Evolutionary conservation across 1,284 basidiomycete genomes (phyloP).

Genomic region (Ustilago esculenta): DNA sequence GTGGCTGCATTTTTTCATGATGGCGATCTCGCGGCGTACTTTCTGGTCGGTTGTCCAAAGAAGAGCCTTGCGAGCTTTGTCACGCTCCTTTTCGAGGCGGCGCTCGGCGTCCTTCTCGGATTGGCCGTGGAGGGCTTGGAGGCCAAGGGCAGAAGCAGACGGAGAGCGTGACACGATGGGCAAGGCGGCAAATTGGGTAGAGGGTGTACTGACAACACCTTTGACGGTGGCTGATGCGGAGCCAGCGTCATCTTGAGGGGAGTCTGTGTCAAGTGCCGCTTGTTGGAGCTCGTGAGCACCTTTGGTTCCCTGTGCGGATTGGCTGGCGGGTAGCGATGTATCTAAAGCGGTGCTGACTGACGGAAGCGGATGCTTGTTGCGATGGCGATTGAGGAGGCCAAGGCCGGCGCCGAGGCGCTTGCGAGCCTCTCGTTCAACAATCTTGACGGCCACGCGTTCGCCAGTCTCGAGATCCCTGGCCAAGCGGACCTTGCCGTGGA

Average conservation of each 20-base stretch:
- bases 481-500: constrained; percentile 63
- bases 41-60: constrained; percentile 65
- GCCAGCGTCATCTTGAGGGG: constrained; percentile 20
- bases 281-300: background rate
- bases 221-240: constrained; percentile 27
- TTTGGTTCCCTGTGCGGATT: background rate
- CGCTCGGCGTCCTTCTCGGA: constrained; percentile 43
- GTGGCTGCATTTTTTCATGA: constrained; percentile 92
- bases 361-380: constrained; percentile 22
- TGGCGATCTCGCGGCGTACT: constrained; percentile 78
- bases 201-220: constrained; percentile 19
- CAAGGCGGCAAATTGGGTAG: constrained; percentile 30
- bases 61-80: constrained; percentile 50
- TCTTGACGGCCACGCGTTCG: constrained; percentile 65
- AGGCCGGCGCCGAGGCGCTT: constrained; percentile 55
- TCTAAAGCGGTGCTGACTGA: constrained; percentile 6
- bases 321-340: background rate
- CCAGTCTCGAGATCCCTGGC: constrained; percentile 61
- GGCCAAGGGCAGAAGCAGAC: constrained; percentile 11
- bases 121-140: constrained; percentile 23
- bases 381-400: constrained; percentile 30
- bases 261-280: constrained; percentile 2
- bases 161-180: constrained; percentile 33
- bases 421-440: constrained; percentile 62
- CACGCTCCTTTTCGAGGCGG: constrained; percentile 51